phyloP scores from a whole-genome alignment of 2,329 filamentous ascomycete species.

The Metarhizium rileyi region DNA sequence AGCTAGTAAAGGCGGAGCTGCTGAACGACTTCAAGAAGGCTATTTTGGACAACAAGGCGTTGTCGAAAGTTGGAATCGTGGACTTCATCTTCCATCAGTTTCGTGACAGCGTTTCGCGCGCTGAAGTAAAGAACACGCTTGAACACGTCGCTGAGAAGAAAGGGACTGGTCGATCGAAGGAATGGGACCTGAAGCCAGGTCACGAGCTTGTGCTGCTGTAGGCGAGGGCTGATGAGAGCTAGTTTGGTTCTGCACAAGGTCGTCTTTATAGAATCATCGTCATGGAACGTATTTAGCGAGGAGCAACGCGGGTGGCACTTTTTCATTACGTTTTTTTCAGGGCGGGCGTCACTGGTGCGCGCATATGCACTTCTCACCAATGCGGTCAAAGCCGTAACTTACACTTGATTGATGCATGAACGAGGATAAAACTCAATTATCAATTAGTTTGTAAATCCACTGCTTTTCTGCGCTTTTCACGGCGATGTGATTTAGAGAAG shows the following conservation, averaged over 20 bases:
- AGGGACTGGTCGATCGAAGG: slow-evolving; percentile 25
- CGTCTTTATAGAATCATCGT: not conserved
- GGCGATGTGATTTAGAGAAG: too few species aligned
- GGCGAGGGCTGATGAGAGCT: too few species aligned
- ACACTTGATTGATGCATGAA: not conserved
- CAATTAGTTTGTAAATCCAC: too few species aligned
- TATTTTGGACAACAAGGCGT: slow-evolving; percentile 28
- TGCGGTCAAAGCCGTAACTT: not conserved
- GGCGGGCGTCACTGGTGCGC: not conserved
- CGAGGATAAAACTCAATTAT: not conserved
- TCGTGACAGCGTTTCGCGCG: slow-evolving; percentile 24
- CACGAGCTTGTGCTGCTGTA: slow-evolving; percentile 24
- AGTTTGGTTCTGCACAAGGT: too few species aligned
- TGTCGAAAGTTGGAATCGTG: slow-evolving; percentile 31
- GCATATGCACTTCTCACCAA: not conserved
- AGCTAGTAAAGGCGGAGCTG: slow-evolving; percentile 28
- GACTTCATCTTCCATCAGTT: slow-evolving; percentile 31
- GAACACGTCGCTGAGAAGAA: slow-evolving; percentile 31
- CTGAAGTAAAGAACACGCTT: slow-evolving; percentile 32
- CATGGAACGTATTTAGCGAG: slow-evolving; percentile 6
- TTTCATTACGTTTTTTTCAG: not conserved
- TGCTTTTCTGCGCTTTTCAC: too few species aligned
- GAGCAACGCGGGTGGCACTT: slow-evolving; percentile 6
- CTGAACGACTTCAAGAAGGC: slow-evolving; percentile 31
- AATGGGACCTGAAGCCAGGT: slow-evolving; percentile 30